These are phyloP conservation scores for Elsinoe australis DNA, from an alignment of 2,329 filamentous ascomycete genomes.

Conservation along the genomic window DNA sequence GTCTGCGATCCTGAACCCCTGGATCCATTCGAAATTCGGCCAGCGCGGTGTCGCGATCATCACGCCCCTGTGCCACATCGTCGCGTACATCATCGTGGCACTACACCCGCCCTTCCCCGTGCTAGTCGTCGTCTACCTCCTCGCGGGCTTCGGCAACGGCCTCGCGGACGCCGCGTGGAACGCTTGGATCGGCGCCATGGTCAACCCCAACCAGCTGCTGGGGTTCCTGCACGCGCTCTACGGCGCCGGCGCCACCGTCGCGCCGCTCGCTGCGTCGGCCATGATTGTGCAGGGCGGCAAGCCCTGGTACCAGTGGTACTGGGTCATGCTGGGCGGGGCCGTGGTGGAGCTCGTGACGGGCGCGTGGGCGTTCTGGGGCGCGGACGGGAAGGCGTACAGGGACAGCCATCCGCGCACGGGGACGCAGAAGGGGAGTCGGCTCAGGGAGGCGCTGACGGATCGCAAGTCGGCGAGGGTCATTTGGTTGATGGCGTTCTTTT, in stretches of 20 bases:
- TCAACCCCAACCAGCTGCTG: constrained; percentile 60
- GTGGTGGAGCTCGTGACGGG: constrained; percentile 47
- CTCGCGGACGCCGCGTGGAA: constrained; percentile 52
- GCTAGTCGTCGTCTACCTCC: constrained; percentile 52
- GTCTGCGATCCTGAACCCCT: constrained; percentile 58
- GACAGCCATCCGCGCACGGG: constrained; percentile 40
- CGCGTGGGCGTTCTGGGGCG: constrained; percentile 51
- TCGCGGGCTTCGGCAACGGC: constrained; percentile 61
- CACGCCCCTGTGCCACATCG: constrained; percentile 51
- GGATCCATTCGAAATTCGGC: constrained; percentile 56
- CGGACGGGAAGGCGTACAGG: constrained; percentile 50
- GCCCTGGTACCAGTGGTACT: constrained; percentile 64
- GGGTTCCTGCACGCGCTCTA: constrained; percentile 63
- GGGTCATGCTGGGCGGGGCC: constrained; percentile 56
- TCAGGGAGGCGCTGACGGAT: constrained; percentile 44
- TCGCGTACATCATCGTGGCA: constrained; percentile 54
- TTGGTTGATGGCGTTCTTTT: constrained; percentile 66
- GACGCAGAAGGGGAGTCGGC: constrained; percentile 37
- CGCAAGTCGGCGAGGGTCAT: constrained; percentile 49
- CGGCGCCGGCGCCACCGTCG: constrained; percentile 58
- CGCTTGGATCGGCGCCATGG: constrained; percentile 59
- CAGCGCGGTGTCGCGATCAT: constrained; percentile 62
- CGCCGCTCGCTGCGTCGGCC: constrained; percentile 59
- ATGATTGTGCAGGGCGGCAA: constrained; percentile 55
- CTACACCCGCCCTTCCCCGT: constrained; percentile 59